Percentiles rank a stretch among this genome's conserved stretches.
phyloP scores from a whole-genome alignment of 1,284 basidiomycete genomes.

The Omphalotus olearius region DNA sequence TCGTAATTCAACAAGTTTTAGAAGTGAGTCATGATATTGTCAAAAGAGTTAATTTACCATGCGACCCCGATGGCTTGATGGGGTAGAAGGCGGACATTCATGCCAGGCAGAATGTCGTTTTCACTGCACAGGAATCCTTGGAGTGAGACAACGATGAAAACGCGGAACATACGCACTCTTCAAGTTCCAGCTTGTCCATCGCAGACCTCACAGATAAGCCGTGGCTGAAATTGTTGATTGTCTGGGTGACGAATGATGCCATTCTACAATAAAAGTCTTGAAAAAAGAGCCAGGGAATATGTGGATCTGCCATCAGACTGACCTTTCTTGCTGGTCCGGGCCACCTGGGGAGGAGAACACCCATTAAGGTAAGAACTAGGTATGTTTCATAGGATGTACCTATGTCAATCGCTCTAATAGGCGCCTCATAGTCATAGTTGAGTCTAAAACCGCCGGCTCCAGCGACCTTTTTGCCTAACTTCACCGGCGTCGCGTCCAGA shows the following conservation, averaged over 20 bases:
- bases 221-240: constrained; percentile 51
- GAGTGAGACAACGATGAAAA: background rate
- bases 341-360: constrained; percentile 21
- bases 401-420: constrained; percentile 37
- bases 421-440: constrained; percentile 42
- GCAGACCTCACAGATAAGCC: constrained; percentile 46
- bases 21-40: too few species aligned
- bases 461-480: background rate
- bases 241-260: constrained; percentile 53
- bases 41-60: constrained; percentile 36
- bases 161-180: constrained; percentile 32
- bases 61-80: constrained; percentile 73
- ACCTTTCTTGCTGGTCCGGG: constrained; percentile 41
- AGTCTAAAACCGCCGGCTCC: constrained; percentile 31
- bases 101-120: constrained; percentile 51
- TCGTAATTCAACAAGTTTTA: too few species aligned
- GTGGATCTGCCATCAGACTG: background rate
- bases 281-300: background rate
- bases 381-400: constrained; percentile 19
- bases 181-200: constrained; percentile 45
- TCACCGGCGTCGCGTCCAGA: background rate
- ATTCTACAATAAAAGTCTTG: constrained; percentile 32
- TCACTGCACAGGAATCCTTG: constrained; percentile 30
- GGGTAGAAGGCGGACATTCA: constrained; percentile 62
- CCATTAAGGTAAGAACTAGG: background rate